phyloP scores from a whole-genome alignment of 192 early-diverging fungal species.

The Backusella macrospora region DNA sequence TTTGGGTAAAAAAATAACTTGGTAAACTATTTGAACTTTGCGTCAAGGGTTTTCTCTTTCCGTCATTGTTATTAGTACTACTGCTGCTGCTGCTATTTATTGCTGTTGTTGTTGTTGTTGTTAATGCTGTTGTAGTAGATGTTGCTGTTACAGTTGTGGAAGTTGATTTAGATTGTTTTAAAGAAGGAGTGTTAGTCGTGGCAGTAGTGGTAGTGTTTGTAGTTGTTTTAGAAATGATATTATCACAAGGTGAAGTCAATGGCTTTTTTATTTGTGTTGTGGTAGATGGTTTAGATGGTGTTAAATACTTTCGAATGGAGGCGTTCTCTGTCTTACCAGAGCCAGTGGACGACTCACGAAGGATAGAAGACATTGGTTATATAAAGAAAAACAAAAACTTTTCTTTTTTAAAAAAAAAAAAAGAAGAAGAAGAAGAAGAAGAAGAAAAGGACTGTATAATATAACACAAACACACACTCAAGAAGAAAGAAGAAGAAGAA shows the following conservation, averaged over 20 bases:
- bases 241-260: background rate
- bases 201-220: background rate
- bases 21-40: background rate
- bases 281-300: background rate
- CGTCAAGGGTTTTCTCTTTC: background rate
- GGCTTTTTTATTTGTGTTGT: background rate
- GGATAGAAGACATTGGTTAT: background rate
- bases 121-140: too few relatives aligned
- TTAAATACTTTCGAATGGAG: conserved; percentile 1
- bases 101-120: too few relatives aligned
- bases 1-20: background rate
- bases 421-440: background rate
- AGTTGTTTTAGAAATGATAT: background rate
- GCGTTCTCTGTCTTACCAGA: background rate
- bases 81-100: too few relatives aligned
- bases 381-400: background rate
- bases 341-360: background rate
- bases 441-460: background rate
- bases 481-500: background rate
- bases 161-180: background rate
- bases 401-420: background rate
- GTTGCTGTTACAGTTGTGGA: too few relatives aligned
- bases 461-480: background rate
- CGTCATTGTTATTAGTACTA: background rate
- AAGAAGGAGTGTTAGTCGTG: background rate